Conservation (phyloP, 2,329 filamentous ascomycete genomes). For the Plectosphaerella cucumerina region DNA sequence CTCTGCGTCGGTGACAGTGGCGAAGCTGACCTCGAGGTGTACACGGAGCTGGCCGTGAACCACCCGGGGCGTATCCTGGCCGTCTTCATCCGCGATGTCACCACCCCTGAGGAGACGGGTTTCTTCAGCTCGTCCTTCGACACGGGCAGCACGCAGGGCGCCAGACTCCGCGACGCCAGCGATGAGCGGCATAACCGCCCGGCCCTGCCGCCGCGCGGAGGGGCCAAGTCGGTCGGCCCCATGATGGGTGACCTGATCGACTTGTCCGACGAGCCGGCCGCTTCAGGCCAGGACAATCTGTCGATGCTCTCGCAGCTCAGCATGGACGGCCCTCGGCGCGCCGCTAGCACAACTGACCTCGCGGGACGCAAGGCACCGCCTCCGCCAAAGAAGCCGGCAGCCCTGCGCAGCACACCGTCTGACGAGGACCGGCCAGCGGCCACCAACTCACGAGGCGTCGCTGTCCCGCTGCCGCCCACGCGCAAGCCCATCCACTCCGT, state of each 20-base stretch:
- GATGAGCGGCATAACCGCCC: conserved; percentile 21
- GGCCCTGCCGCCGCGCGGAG: conserved; percentile 23
- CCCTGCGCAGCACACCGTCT: conserved; percentile 43
- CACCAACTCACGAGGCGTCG: conserved; percentile 2
- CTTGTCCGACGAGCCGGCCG: conserved; percentile 48
- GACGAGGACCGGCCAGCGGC: conserved; percentile 11
- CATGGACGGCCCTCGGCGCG: conserved; percentile 14
- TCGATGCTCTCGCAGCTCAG: conserved; percentile 23
- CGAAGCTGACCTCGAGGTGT: conserved; percentile 94
- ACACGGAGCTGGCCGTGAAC: conserved; percentile 84
- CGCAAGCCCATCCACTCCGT: conserved; percentile 24
- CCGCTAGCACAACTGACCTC: conserved; percentile 23
- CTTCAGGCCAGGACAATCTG: conserved; percentile 23
- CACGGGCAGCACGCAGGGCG: conserved; percentile 14
- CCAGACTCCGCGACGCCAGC: conserved; percentile 14
- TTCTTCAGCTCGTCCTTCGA: conserved; percentile 69
- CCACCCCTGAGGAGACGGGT: conserved; percentile 65
- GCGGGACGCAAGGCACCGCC: conserved; percentile 19
- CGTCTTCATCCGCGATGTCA: conserved; percentile 94
- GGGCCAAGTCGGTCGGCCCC: conserved; percentile 26
- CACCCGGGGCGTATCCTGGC: conserved; percentile 80
- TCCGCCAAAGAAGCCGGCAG: conserved; percentile 54
- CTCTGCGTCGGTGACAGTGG: conserved; percentile 93
- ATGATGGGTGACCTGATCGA: conserved; percentile 59
- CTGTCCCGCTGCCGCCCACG: conserved; percentile 26